phyloP scores from a whole-genome alignment of 2,329 filamentous ascomycete species.

The Pyrenochaeta sp. region DNA sequence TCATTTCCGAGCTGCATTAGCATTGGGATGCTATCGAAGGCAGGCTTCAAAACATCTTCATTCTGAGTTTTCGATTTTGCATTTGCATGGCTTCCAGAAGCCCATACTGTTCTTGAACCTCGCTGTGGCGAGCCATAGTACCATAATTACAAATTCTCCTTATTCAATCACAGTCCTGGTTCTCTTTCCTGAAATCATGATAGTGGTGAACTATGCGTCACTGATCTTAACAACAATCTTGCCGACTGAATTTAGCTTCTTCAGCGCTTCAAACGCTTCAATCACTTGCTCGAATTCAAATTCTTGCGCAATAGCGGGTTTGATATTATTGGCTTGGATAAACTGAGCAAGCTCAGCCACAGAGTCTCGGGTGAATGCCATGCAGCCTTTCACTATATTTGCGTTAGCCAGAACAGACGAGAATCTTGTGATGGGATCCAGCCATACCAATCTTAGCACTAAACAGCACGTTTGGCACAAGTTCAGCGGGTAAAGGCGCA shows the following conservation, averaged over 20 bases:
- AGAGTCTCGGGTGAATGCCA: conserved; percentile 23
- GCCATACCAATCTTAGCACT: conserved; percentile 26
- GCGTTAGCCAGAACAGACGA: conserved; percentile 1
- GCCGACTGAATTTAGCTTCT: conserved; percentile 26
- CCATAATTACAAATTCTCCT: too few species aligned
- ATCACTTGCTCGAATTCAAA: conserved; percentile 24
- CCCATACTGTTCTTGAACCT: too few species aligned
- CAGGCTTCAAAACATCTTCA: neutral
- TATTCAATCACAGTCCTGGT: too few species aligned
- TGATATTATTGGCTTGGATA: conserved; percentile 25
- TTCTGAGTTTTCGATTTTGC: neutral
- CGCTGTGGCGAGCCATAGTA: too few species aligned
- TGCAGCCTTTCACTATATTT: conserved; percentile 28
- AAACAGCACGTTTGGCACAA: conserved; percentile 23
- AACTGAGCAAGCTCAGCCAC: conserved; percentile 28
- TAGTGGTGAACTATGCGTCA: neutral
- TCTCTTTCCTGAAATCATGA: too few species aligned
- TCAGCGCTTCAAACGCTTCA: conserved; percentile 27
- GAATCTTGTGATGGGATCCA: neutral
- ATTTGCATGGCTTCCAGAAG: neutral
- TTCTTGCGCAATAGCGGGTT: conserved; percentile 27
- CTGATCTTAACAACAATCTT: conserved; percentile 33
- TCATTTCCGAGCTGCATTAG: neutral
- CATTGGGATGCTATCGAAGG: neutral
- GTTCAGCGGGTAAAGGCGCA: conserved; percentile 12